A percentile compares a stretch with the other conserved stretches of the same genome.
phyloP scores from a whole-genome alignment of 2,329 filamentous ascomycete species.

The Delphinella strobiligena region DNA sequence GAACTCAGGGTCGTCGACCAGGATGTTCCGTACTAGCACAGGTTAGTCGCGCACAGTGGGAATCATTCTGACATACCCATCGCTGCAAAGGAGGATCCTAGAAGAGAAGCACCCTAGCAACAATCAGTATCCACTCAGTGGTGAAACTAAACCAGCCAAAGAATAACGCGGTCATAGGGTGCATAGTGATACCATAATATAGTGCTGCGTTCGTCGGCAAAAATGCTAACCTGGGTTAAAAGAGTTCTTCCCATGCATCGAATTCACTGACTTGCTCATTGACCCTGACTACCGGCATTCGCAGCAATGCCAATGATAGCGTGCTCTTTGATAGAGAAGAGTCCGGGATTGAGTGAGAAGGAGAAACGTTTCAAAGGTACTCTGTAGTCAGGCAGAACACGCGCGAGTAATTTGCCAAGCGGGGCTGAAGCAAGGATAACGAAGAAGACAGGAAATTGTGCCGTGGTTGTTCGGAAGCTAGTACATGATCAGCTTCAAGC shows the following conservation, averaged over 20 bases:
- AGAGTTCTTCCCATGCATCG: conserved; percentile 10
- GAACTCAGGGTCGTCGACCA: conserved; percentile 46
- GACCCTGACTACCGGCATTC: conserved; percentile 7
- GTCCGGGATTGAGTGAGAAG: conserved; percentile 44
- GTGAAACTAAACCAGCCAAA: conserved; percentile 51
- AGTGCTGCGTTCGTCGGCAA: conserved; percentile 36
- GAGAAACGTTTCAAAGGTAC: conserved; percentile 35
- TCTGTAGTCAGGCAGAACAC: conserved; percentile 34
- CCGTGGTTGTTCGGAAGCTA: conserved; percentile 18
- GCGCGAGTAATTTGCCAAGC: conserved; percentile 34
- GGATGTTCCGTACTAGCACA: conserved; percentile 23
- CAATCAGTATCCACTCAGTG: conserved; percentile 32
- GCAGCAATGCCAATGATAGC: conserved; percentile 40
- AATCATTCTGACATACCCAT: conserved; percentile 31
- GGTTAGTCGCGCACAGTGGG: neutral
- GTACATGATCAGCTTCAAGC: conserved; percentile 39
- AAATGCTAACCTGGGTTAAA: neutral
- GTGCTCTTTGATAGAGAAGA: conserved; percentile 47
- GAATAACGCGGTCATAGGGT: conserved; percentile 43
- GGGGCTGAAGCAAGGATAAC: conserved; percentile 48
- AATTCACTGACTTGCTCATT: conserved; percentile 32
- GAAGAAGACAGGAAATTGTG: conserved; percentile 49
- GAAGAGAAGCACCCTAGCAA: neutral
- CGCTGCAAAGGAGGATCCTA: conserved; percentile 46
- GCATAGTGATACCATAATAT: conserved; percentile 41